Evolutionary conservation across 768 basidiomycete species (phyloP).

Genomic region (Russula abietina): DNA sequence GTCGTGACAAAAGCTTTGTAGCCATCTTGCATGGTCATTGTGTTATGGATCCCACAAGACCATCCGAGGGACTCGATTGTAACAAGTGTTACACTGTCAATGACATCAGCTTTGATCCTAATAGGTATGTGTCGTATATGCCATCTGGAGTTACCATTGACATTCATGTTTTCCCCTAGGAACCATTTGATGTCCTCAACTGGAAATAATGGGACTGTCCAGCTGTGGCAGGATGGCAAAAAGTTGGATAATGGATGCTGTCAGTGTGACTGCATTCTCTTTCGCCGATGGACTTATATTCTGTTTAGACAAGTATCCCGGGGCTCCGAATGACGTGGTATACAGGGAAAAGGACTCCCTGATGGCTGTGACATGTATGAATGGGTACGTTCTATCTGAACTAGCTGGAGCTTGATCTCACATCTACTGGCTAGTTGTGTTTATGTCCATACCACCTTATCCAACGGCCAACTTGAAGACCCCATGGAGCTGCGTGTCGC

Average conservation of each 20-base stretch:
- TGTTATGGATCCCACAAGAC: not conserved
- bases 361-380: conserved; percentile 16
- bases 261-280: not conserved
- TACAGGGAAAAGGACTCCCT: conserved; percentile 17
- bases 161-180: not conserved
- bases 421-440: conserved; percentile 6
- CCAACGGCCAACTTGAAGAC: not conserved
- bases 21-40: conserved; percentile 23
- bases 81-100: conserved; percentile 22
- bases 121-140: conserved; percentile 4
- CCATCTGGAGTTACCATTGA: not conserved
- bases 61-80: not conserved
- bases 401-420: not conserved
- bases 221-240: conserved; percentile 16
- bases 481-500: conserved; percentile 9
- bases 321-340: conserved; percentile 14
- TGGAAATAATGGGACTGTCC: conserved; percentile 18
- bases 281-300: not conserved
- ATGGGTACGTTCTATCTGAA: conserved; percentile 17
- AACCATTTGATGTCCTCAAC: conserved; percentile 15
- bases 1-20: not conserved
- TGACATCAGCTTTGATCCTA: conserved; percentile 24
- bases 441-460: conserved; percentile 9
- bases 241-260: conserved; percentile 5
- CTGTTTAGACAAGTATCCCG: conserved; percentile 16